These are phyloP conservation scores for Xylaria multiplex DNA, from an alignment of 2,329 filamentous ascomycete genomes.

Conservation along the genomic window DNA sequence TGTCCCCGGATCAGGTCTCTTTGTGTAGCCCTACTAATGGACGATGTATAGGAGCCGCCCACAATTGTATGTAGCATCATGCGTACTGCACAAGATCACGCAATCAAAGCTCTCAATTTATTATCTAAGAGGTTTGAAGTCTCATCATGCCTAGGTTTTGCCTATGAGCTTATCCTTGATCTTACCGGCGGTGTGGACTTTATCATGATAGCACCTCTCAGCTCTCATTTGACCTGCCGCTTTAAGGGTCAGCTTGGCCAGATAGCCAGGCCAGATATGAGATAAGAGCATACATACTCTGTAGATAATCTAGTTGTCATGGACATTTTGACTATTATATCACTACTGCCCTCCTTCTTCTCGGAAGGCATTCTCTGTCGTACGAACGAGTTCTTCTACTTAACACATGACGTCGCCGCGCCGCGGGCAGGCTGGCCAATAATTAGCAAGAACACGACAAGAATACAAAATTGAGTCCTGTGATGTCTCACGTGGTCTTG, in stretches of 20 bases:
- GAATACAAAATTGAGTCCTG: background rate
- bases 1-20: background rate
- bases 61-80: conserved; percentile 14
- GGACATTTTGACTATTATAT: conserved; percentile 17
- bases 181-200: conserved; percentile 16
- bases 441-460: background rate
- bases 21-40: conserved; percentile 22
- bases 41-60: conserved; percentile 1
- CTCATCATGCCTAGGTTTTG: background rate
- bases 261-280: conserved; percentile 4
- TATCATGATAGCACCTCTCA: conserved; percentile 27
- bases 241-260: conserved; percentile 28
- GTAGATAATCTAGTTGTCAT: background rate
- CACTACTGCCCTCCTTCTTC: conserved; percentile 4
- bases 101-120: conserved; percentile 18
- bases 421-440: conserved; percentile 11
- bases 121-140: conserved; percentile 7
- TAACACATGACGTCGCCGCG: background rate
- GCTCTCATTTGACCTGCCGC: conserved; percentile 25
- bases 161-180: conserved; percentile 10
- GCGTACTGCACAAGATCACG: conserved; percentile 24
- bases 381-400: background rate
- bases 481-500: conserved; percentile 25
- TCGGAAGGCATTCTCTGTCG: background rate
- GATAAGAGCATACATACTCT: conserved; percentile 24